A percentile compares a stretch with the other conserved stretches of the same genome.
phyloP scores from a whole-genome alignment of 148 eudicot genomes.

The Chenopodium suecicum region DNA sequence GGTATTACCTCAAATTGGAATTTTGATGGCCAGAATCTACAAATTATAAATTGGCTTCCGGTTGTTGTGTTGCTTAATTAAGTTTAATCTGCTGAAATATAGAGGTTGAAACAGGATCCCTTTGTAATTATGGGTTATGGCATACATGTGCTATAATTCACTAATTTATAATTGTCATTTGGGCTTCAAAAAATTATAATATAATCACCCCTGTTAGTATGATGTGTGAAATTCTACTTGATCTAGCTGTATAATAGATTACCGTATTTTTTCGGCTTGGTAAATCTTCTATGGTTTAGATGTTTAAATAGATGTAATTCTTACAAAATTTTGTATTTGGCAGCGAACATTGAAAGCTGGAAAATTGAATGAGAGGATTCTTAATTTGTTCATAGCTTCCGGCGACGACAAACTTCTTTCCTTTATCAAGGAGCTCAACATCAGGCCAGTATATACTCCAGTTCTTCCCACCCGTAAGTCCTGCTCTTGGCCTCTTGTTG shows the following conservation, averaged over 20 bases:
- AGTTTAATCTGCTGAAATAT: background rate
- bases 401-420: slow-evolving; percentile 80
- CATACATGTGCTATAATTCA: too few species aligned
- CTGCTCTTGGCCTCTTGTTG: background rate
- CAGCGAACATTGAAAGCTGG: slow-evolving; percentile 96
- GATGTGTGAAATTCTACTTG: background rate
- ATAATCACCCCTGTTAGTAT: background rate
- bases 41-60: too few species aligned
- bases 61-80: too few species aligned
- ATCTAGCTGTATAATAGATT: background rate
- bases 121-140: too few species aligned
- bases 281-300: background rate
- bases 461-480: slow-evolving; percentile 89
- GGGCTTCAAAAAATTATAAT: too few species aligned
- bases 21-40: background rate
- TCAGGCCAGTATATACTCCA: slow-evolving; percentile 59
- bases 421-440: slow-evolving; percentile 64
- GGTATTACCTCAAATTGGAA: background rate
- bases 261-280: background rate
- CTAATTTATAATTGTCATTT: too few species aligned
- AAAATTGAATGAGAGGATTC: slow-evolving; percentile 79
- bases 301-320: too few species aligned
- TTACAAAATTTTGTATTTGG: slow-evolving; percentile 15
- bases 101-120: background rate
- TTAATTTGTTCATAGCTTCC: slow-evolving; percentile 74